Conservation (phyloP, 2,329 filamentous ascomycete genomes). For the Fusarium secorum region DNA sequence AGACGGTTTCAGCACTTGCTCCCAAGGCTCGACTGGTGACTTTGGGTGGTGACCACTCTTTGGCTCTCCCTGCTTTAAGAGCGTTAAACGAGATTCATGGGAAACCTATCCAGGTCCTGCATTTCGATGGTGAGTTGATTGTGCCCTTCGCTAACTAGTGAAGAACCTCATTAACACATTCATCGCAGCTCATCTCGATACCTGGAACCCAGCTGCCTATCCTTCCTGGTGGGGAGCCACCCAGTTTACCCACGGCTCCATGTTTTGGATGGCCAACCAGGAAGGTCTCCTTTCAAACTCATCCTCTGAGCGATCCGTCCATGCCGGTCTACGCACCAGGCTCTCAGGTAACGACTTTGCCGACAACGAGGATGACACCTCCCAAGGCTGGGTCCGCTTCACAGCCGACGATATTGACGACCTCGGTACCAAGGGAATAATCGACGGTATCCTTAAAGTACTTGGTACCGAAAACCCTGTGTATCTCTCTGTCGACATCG, state of each 20-base stretch:
- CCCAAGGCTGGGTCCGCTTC: constrained; percentile 82
- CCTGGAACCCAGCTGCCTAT: constrained; percentile 85
- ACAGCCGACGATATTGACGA: constrained; percentile 87
- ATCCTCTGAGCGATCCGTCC: constrained; percentile 75
- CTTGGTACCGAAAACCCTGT: constrained; percentile 81
- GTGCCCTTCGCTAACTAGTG: background rate
- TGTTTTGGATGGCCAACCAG: constrained; percentile 88
- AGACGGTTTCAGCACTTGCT: constrained; percentile 48
- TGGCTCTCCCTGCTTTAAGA: constrained; percentile 73
- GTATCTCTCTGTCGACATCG: constrained; percentile 83
- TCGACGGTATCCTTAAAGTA: constrained; percentile 72
- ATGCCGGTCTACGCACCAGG: constrained; percentile 83
- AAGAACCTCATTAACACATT: background rate
- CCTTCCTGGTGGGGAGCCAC: constrained; percentile 73
- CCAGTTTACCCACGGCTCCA: constrained; percentile 85
- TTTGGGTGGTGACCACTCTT: constrained; percentile 76
- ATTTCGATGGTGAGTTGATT: constrained; percentile 65
- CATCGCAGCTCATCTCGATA: constrained; percentile 72
- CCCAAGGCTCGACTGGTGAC: constrained; percentile 67
- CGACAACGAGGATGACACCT: constrained; percentile 75
- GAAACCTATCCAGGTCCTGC: constrained; percentile 71
- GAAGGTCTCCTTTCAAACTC: constrained; percentile 80
- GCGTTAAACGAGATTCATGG: constrained; percentile 70
- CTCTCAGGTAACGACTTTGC: constrained; percentile 70
- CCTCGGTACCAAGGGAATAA: constrained; percentile 74